Base-by-base conservation (phyloP, 2,329 filamentous ascomycete species). In the Aspergillus brasiliensis region DNA sequence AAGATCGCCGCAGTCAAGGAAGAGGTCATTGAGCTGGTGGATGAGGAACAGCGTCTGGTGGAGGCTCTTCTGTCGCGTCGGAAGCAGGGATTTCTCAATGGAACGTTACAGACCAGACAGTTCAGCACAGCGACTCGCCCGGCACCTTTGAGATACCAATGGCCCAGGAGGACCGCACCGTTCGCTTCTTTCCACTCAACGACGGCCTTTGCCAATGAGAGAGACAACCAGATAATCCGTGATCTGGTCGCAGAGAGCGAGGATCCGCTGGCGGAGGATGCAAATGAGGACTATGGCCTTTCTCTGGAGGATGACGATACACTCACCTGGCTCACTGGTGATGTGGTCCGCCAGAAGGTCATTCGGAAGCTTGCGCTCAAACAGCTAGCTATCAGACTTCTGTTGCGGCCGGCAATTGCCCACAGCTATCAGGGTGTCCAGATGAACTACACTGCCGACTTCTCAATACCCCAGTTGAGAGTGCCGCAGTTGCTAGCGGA, bases 1-100 rank as follows among this genome's bases (percentile, higher is more conserved):
- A 76, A 76, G 65, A 77, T 80, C 44, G 76, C 75, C 23, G 75
- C 74, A 2, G 76, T 78, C 13, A 78, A 74, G 63, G 77, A 75
- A 58, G 77, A 80, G 61, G 74, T 76, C 51, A 71, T 72, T 57
- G 71, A 73, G 57, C 61, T 79, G 58, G 68, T 75, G 51, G 71
- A 77, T 38, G 76, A 79, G 60, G 77, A 78, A 60, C 62, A 71
- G 28, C 72, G 73, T 5, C 62, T 78, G 56, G 31, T 78, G 28
- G 69, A 72, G 51, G 68, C 69, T 10, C 60, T 78, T n/a, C 59
- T 69, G 21, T 65, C 64, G 44, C 65, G 69, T 31, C 70, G 68
- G 52, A 70, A 62, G 44, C 27, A 47, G 4, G 61, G 64, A 13
- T 38, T 56, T 10, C 61, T 67, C 21, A 57, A 66, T 52, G 65